Base-by-base conservation (phyloP, 805 yeast genomes). In the Vanderwaltozyma verrucispora region DNA sequence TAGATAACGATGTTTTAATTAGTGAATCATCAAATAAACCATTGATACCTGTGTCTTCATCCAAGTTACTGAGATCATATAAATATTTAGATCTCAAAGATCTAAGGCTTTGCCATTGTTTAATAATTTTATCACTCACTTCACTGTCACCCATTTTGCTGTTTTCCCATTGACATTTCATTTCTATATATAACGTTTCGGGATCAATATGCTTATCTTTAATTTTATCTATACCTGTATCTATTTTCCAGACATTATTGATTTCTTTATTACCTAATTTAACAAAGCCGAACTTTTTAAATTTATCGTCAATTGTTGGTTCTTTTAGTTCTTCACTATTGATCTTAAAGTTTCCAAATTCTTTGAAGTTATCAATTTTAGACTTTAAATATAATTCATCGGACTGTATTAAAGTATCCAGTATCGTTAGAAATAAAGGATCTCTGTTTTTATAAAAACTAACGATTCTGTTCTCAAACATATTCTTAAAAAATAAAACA, bases 91-190 rank as follows among this genome's bases (percentile, higher is more conserved):
- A 54, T 41, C 74, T 51, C 3, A 69, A 56, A 4, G 62, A 49
- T 37, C 75, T 60, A 30, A 70, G 43, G 1, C 63, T 64, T 37
- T 66, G 64, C 76, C 76, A 71, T 17, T 54, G 59, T 35, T 44
- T 49, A 1, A 57, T 54, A 8, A 49, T 49, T 14, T 24, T 35
- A 16, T 51, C 51, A 12, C 46, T 52, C 9, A 16, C 8, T 39
- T 34, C 3, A 32, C 18, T 17, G 16, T 35, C 37, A 4, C 27
- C 25, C 8, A 6, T 10, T 6, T n/a, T 16, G 8, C 13, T n/a
- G 5, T 13, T 6, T 3, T 26, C 25, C 43, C 41, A 50, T 2
- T 39, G 38, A n/a, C 38, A 40, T 16, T 39, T 39, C 18, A 56
- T 30, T 6, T 39, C 31, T 3, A 41, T 43, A 30, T 44, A 54